Conservation (phyloP, 176 grass and related monocot genomes). For the Carex cristatella region DNA sequence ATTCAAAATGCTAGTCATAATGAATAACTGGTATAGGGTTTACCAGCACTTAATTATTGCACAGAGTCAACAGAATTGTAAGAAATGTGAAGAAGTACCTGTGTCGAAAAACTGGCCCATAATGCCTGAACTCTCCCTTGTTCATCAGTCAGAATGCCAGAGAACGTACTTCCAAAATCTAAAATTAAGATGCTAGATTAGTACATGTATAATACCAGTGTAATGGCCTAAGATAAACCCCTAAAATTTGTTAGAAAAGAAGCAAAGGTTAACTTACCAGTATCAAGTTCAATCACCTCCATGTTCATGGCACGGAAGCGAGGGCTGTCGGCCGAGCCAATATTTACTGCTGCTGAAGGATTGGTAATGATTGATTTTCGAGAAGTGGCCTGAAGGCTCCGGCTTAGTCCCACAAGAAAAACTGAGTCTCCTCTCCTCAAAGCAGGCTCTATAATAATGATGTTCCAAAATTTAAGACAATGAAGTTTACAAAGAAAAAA, state of each 20-base stretch:
- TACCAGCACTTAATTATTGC: conserved; percentile 34
- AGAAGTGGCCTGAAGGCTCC: conserved; percentile 97
- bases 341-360: conserved; percentile 98
- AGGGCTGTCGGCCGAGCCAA: conserved; percentile 91
- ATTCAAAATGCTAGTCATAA: neutral
- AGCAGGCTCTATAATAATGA: conserved; percentile 62
- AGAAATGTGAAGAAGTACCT: conserved; percentile 46
- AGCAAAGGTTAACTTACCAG: conserved; percentile 47
- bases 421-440: conserved; percentile 96
- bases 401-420: conserved; percentile 88
- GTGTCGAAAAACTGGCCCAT: conserved; percentile 99
- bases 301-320: conserved; percentile 95
- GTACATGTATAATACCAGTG: neutral
- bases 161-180: conserved; percentile 99
- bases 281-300: conserved; percentile 99
- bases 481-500: neutral
- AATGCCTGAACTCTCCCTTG: conserved; percentile 97
- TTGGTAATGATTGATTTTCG: conserved; percentile 98
- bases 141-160: conserved; percentile 92
- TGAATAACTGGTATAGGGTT: neutral
- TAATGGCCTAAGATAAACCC: neutral
- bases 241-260: neutral
- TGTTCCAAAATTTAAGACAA: conserved; percentile 2
- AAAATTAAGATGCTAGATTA: conserved; percentile 4
- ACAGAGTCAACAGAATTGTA: conserved; percentile 14